Evolutionary conservation across 2,329 filamentous ascomycete species (phyloP), one percentile per base, ranked within the genome.

Genomic region (Cladosporium colombiae): DNA sequence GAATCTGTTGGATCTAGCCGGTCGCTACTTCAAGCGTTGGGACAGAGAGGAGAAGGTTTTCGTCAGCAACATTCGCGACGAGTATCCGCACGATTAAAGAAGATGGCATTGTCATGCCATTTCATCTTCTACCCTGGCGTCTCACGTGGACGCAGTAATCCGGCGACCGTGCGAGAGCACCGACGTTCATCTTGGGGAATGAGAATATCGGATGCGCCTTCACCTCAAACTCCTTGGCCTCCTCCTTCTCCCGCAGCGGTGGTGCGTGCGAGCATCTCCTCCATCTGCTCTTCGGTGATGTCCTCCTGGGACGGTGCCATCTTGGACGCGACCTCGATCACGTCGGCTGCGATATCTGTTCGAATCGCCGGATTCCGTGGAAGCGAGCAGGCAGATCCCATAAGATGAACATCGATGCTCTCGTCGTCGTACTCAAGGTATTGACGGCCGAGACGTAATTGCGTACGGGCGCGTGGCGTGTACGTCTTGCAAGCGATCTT

Each of bases 21-120:
- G 95, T 0, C 90, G 89, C 72, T 92, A 91, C 77, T 98, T 99
- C 78, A 96, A 92, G 78, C 84, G 92, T 50, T 98, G 93, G 83
- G 91, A 97, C 77, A 74, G 77, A 5, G 81, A 80, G 37, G 82
- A 79, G 0, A 87, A 87, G 70, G 82, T 79, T 4, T 99, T 98
- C 79, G 84, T 97, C 35, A 96, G 92, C 71, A 98, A 97, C 77
- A 82, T 91, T 62, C 79, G 80, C 71, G 91, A 96, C 71, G 88
- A 93, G 73, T 97, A 93, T 77, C 94, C 94, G 0, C 90, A 97
- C 74, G 92, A 96, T 78, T 97, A 66, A 73, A 55, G 50, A 44
- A 6, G 18, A 40, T 35, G 2, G 13, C 13, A 2, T 35, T 13
- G 2, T 14, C 33, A 35, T 35, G 11, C 33, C 13, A 35, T 35